A percentile compares a stretch with the other conserved stretches of the same genome.
These are phyloP conservation scores for Babesia sp. DNA, from an alignment of 169 alveolate species.

Conservation along the genomic window DNA sequence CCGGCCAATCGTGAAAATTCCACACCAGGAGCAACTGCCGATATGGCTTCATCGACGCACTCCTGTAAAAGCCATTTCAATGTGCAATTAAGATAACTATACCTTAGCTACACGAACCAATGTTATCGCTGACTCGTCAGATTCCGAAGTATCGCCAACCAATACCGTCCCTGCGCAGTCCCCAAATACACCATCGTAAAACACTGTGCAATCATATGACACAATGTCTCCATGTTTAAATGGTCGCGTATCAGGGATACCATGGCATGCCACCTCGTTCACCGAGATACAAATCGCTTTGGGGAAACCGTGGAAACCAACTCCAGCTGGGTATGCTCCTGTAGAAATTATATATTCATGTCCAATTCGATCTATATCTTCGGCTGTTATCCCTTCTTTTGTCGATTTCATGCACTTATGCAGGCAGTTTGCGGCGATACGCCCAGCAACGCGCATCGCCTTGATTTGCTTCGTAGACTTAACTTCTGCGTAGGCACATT, in stretches of 20 bases:
- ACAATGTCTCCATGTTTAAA: slow-evolving; percentile 85
- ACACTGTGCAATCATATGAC: slow-evolving; percentile 89
- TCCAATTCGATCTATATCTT: slow-evolving; percentile 85
- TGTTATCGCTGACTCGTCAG: background rate
- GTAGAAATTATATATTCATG: slow-evolving; percentile 82
- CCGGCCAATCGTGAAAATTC: slow-evolving; percentile 84
- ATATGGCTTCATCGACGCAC: slow-evolving; percentile 83
- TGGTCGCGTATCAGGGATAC: slow-evolving; percentile 89
- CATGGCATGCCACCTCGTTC: slow-evolving; percentile 92
- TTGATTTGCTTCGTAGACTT: slow-evolving; percentile 57
- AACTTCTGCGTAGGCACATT: slow-evolving; percentile 66
- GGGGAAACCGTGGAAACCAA: slow-evolving; percentile 91
- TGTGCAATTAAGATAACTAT: background rate
- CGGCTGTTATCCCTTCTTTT: slow-evolving; percentile 83
- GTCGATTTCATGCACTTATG: slow-evolving; percentile 71
- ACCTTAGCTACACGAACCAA: slow-evolving; percentile 71
- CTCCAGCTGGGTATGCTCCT: slow-evolving; percentile 93
- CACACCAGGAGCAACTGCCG: slow-evolving; percentile 86
- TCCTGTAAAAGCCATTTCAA: slow-evolving; percentile 50
- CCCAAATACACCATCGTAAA: slow-evolving; percentile 86
- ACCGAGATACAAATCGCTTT: slow-evolving; percentile 90
- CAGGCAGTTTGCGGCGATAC: slow-evolving; percentile 73
- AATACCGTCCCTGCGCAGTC: slow-evolving; percentile 78
- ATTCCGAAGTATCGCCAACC: slow-evolving; percentile 65
- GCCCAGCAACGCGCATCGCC: slow-evolving; percentile 72